Conservation (phyloP, 257 asterid species). For the Solanum appendiculatum region DNA sequence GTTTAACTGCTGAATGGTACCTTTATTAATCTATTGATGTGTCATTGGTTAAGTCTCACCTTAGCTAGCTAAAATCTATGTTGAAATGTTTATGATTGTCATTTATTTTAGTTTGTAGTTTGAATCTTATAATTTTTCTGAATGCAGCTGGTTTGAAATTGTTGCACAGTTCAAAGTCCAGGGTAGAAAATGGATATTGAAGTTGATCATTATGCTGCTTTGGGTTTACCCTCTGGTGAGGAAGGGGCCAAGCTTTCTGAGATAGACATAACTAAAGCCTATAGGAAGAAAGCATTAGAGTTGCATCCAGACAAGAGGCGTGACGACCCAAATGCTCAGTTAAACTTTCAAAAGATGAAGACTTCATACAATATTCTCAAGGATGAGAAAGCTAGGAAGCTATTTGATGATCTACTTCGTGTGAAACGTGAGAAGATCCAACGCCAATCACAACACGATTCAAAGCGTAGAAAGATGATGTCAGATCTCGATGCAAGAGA, state of each 20-base stretch:
- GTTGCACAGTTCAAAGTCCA: neutral
- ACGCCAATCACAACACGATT: constrained; percentile 48
- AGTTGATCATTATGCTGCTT: constrained; percentile 42
- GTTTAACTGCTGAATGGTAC: neutral
- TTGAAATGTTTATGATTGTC: neutral
- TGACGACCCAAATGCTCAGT: constrained; percentile 53
- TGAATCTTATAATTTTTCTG: neutral
- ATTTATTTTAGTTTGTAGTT: neutral
- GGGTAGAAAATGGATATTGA: constrained; percentile 35
- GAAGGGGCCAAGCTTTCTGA: constrained; percentile 51
- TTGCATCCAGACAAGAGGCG: constrained; percentile 70
- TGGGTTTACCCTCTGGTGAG: constrained; percentile 62
- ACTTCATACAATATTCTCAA: constrained; percentile 46
- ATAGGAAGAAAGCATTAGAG: constrained; percentile 41
- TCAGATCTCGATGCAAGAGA: constrained; percentile 73
- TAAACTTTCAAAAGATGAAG: constrained; percentile 42
- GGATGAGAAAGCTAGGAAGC: constrained; percentile 56
- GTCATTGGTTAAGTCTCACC: neutral
- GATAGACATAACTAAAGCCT: constrained; percentile 59
- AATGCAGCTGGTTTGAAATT: neutral
- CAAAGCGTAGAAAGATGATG: constrained; percentile 69
- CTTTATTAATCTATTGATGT: neutral
- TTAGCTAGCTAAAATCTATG: neutral
- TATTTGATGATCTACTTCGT: constrained; percentile 53
- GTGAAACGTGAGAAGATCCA: constrained; percentile 47